phyloP scores from a whole-genome alignment of 1,284 basidiomycete genomes.

The Boletus sp. region DNA sequence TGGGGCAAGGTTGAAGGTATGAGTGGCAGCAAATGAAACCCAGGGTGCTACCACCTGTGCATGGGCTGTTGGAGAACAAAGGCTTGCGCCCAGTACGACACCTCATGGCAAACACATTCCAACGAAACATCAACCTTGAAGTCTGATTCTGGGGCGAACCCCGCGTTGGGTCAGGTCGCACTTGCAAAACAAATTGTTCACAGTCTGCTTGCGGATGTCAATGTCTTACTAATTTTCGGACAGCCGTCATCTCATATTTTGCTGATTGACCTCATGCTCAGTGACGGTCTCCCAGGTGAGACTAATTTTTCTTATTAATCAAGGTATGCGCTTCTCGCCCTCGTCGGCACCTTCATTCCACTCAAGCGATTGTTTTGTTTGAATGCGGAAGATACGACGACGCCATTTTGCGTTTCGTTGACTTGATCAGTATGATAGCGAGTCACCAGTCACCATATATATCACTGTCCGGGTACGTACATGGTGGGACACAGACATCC shows the following conservation, averaged over 20 bases:
- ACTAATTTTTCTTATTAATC: slow-evolving; percentile 5
- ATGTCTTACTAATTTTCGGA: too few relatives aligned
- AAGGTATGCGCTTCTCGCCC: background rate
- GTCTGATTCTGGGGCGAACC: too few relatives aligned
- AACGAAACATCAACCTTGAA: background rate
- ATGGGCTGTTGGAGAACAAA: background rate
- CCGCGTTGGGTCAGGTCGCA: too few relatives aligned
- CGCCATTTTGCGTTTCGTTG: background rate
- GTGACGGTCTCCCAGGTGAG: background rate
- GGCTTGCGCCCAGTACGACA: background rate
- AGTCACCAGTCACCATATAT: background rate
- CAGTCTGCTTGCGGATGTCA: too few relatives aligned
- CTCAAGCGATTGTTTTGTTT: slow-evolving; percentile 6
- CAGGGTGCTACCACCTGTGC: background rate
- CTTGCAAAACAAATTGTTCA: too few relatives aligned
- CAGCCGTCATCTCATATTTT: too few relatives aligned
- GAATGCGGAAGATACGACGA: background rate
- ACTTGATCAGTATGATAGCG: background rate
- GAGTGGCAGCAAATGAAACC: background rate
- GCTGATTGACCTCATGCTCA: slow-evolving; percentile 10
- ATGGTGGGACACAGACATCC: too few relatives aligned
- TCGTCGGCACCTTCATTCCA: background rate
- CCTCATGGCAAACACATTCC: slow-evolving; percentile 20
- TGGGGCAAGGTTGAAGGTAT: background rate
- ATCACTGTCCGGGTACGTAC: background rate